phyloP scores from a whole-genome alignment of 805 yeast genomes.

The Candida vaughaniae region DNA sequence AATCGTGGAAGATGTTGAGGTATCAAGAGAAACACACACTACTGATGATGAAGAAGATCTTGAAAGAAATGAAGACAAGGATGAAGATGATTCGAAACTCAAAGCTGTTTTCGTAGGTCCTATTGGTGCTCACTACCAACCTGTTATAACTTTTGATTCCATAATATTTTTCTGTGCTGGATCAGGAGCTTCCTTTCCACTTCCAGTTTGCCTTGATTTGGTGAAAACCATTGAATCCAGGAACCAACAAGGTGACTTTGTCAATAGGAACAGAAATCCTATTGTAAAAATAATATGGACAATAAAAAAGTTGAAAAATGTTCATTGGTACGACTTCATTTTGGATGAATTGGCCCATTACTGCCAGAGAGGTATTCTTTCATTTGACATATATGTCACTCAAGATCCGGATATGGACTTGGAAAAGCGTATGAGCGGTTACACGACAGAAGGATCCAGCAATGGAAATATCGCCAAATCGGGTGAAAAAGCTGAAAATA shows the following conservation, averaged over 20 bases:
- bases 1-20: background rate
- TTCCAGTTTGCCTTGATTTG: slow-evolving; percentile 46
- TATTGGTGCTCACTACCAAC: slow-evolving; percentile 43
- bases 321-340: slow-evolving; percentile 37
- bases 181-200: slow-evolving; percentile 45
- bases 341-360: slow-evolving; percentile 28
- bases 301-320: slow-evolving; percentile 22
- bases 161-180: slow-evolving; percentile 42
- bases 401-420: slow-evolving; percentile 14
- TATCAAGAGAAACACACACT: background rate
- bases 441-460: background rate
- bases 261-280: slow-evolving; percentile 29
- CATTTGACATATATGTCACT: slow-evolving; percentile 29
- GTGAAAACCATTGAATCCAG: slow-evolving; percentile 26
- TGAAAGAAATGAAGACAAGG: slow-evolving; percentile 2
- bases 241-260: slow-evolving; percentile 27
- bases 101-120: slow-evolving; percentile 47
- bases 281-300: slow-evolving; percentile 34
- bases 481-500: background rate
- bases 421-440: background rate
- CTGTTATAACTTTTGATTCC: slow-evolving; percentile 41
- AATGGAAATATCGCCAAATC: slow-evolving; percentile 1
- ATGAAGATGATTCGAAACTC: slow-evolving; percentile 17
- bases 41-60: slow-evolving; percentile 1
- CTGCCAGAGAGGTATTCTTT: slow-evolving; percentile 20